These are phyloP conservation scores for Shiraia bambusicola DNA, from an alignment of 2,329 filamentous ascomycete genomes.

Conservation along the genomic window DNA sequence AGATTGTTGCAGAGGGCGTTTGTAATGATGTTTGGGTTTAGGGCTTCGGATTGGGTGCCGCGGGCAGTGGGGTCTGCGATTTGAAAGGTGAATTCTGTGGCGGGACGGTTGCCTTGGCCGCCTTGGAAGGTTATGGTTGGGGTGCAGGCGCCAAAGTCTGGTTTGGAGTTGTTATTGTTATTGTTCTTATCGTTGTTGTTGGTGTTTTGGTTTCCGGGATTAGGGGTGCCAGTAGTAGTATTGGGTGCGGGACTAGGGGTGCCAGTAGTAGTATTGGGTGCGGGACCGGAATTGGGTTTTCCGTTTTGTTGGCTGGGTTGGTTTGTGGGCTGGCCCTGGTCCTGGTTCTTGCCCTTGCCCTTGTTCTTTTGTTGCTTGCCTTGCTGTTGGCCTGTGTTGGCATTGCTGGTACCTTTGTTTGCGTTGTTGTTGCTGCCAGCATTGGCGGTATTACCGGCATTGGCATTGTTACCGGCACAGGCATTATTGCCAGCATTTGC, in stretches of 20 bases:
- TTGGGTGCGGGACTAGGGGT: slow-evolving; percentile 4
- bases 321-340: slow-evolving; percentile 18
- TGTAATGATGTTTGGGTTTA: slow-evolving; percentile 74
- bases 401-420: slow-evolving; percentile 14
- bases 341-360: slow-evolving; percentile 1
- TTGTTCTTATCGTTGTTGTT: slow-evolving; percentile 19
- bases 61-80: slow-evolving; percentile 62
- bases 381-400: slow-evolving; percentile 15
- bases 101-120: slow-evolving; percentile 54
- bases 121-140: slow-evolving; percentile 62
- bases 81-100: slow-evolving; percentile 67
- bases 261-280: slow-evolving; percentile 10
- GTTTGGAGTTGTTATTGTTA: slow-evolving; percentile 15
- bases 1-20: slow-evolving; percentile 72
- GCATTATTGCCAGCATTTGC: slow-evolving; percentile 7
- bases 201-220: slow-evolving; percentile 5
- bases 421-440: slow-evolving; percentile 4
- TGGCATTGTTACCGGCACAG: background rate
- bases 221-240: slow-evolving; percentile 5
- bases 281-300: slow-evolving; percentile 1
- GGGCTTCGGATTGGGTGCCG: slow-evolving; percentile 64
- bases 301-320: background rate
- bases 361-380: background rate
- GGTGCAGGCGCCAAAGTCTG: slow-evolving; percentile 42
- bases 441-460: slow-evolving; percentile 7